Conservation (phyloP, 257 asterid genomes). For the Agastache rugosa region DNA sequence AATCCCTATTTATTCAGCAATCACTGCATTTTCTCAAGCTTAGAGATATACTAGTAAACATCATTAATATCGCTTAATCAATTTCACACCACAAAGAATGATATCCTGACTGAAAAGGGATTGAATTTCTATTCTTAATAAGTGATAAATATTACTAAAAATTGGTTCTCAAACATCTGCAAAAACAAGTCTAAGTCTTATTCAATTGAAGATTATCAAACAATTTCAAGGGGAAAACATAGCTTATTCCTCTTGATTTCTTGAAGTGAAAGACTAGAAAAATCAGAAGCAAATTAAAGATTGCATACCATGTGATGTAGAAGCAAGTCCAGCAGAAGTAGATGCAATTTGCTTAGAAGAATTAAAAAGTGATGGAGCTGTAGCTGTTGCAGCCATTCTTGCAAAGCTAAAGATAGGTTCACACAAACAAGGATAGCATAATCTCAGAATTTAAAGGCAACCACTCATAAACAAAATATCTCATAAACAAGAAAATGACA, state of each 20-base stretch:
- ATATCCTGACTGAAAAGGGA: background rate
- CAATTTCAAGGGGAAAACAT: background rate
- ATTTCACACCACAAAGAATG: background rate
- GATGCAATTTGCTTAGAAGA: slow-evolving; percentile 60
- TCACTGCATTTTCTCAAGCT: background rate
- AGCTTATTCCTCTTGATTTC: background rate
- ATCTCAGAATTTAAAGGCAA: slow-evolving; percentile 39
- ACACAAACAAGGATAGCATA: slow-evolving; percentile 39
- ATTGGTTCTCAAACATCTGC: background rate
- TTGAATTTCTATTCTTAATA: background rate
- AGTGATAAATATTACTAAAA: no score
- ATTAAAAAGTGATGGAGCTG: slow-evolving; percentile 55
- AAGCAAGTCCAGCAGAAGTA: slow-evolving; percentile 35
- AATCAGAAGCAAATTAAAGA: background rate
- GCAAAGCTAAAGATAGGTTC: slow-evolving; percentile 22
- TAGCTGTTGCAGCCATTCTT: slow-evolving; percentile 50
- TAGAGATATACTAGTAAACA: no score
- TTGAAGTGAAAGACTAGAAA: background rate
- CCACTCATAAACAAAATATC: slow-evolving; percentile 48
- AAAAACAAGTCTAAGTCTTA: background rate
- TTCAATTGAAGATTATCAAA: background rate
- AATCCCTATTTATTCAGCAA: background rate
- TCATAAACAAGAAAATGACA: slow-evolving; percentile 41
- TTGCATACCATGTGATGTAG: slow-evolving; percentile 36
- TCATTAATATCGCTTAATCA: background rate